Conservation (phyloP, 495 filamentous ascomycete genomes). For the Collariella sp. region DNA sequence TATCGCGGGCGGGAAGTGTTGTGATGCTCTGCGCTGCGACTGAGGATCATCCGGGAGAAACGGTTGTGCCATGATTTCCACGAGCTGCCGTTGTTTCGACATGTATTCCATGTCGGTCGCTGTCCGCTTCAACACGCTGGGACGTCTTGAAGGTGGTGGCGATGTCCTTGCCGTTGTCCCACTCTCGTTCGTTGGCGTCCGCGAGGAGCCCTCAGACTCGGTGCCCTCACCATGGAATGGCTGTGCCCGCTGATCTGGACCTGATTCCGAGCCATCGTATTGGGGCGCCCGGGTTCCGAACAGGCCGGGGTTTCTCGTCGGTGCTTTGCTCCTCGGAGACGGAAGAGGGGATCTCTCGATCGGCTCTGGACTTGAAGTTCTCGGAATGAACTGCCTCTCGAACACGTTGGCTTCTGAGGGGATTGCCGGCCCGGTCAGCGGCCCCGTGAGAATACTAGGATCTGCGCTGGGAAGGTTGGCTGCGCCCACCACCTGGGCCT, state of each 20-base stretch:
- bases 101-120: slow-evolving; percentile 70
- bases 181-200: slow-evolving; percentile 49
- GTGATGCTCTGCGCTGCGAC: slow-evolving; percentile 34
- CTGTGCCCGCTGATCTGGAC: not conserved
- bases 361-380: slow-evolving; percentile 45
- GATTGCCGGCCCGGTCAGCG: slow-evolving; percentile 68
- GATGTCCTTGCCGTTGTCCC: slow-evolving; percentile 45
- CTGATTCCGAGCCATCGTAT: not conserved
- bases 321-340: slow-evolving; percentile 26
- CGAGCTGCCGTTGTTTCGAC: slow-evolving; percentile 70
- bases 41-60: slow-evolving; percentile 51
- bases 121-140: slow-evolving; percentile 69
- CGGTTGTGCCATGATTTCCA: slow-evolving; percentile 82
- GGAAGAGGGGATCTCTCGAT: slow-evolving; percentile 29
- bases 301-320: not conserved
- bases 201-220: slow-evolving; percentile 46
- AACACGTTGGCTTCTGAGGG: slow-evolving; percentile 65
- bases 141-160: slow-evolving; percentile 49
- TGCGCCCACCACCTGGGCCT: slow-evolving; percentile 64
- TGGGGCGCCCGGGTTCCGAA: not conserved
- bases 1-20: slow-evolving; percentile 28
- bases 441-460: slow-evolving; percentile 41
- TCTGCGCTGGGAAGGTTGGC: slow-evolving; percentile 38
- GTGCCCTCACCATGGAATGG: slow-evolving; percentile 3
- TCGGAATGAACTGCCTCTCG: slow-evolving; percentile 60